Conservation (phyloP, 2,329 filamentous ascomycete species). For the Scedosporium apiospermum region DNA sequence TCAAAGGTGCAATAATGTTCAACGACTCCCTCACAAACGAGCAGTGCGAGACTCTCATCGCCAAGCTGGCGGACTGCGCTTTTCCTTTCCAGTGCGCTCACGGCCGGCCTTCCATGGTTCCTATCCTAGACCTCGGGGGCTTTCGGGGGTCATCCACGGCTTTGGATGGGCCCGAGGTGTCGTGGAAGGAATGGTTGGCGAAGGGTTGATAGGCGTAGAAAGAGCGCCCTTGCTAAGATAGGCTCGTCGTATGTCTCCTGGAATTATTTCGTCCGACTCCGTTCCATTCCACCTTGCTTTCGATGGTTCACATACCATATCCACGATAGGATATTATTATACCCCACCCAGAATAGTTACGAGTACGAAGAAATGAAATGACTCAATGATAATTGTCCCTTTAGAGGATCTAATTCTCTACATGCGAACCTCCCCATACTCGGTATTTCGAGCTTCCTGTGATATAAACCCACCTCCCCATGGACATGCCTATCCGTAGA, state of each 20-base stretch:
- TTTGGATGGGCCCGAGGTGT: background rate
- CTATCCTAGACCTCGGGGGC: conserved; percentile 42
- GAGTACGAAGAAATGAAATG: too few species aligned
- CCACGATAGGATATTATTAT: too few species aligned
- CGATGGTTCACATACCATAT: too few species aligned
- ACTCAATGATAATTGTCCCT: background rate
- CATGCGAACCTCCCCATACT: background rate
- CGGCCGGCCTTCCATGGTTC: conserved; percentile 58
- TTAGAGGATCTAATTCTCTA: background rate
- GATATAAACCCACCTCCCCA: background rate
- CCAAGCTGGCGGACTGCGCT: conserved; percentile 47
- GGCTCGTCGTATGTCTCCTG: too few species aligned
- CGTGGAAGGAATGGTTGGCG: conserved; percentile 7
- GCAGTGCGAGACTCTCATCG: conserved; percentile 51
- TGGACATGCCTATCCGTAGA: background rate
- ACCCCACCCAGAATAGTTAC: too few species aligned
- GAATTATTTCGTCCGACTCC: too few species aligned
- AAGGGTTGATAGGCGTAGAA: background rate
- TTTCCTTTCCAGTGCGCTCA: conserved; percentile 83
- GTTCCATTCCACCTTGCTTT: too few species aligned
- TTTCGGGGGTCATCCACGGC: background rate
- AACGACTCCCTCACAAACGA: conserved; percentile 54
- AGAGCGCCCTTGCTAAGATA: background rate
- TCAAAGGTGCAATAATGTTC: conserved; percentile 66
- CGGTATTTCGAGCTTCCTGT: background rate